These are phyloP conservation scores for Trichophyton schoenleinii DNA, from an alignment of 2,329 filamentous ascomycete species.

Conservation along the genomic window DNA sequence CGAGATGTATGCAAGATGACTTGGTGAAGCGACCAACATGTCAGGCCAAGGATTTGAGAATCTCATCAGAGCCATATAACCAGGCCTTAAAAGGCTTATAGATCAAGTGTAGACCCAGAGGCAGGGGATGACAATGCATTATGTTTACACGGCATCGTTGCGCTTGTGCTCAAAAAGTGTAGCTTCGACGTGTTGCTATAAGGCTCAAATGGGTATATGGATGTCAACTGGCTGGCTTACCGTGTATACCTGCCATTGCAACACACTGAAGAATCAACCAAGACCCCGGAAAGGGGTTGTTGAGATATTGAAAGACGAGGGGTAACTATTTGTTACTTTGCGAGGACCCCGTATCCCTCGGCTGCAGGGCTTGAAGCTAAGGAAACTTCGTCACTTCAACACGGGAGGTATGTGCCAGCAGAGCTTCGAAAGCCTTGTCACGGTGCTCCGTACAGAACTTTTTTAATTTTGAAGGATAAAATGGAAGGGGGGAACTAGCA, in stretches of 20 bases:
- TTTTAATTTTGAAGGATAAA: background rate
- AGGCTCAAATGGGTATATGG: slow-evolving; percentile 1
- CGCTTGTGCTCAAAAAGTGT: background rate
- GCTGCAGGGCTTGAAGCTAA: background rate
- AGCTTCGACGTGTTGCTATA: background rate
- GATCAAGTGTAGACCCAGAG: background rate
- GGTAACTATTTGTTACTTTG: background rate
- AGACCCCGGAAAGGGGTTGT: background rate
- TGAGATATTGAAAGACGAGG: background rate
- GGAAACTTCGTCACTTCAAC: background rate
- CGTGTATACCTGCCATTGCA: background rate
- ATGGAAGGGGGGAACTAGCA: background rate
- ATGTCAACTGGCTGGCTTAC: slow-evolving; percentile 1
- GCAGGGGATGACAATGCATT: background rate
- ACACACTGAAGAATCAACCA: background rate
- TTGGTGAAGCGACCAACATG: background rate
- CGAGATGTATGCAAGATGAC: background rate
- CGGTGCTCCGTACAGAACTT: background rate
- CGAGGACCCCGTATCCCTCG: background rate
- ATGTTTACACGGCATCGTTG: background rate
- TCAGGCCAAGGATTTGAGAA: background rate
- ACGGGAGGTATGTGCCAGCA: background rate
- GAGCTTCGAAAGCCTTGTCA: background rate
- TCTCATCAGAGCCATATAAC: background rate
- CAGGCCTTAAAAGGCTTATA: background rate